phyloP scores from a whole-genome alignment of 169 alveolate species.

The Besnoitia besnoiti region DNA sequence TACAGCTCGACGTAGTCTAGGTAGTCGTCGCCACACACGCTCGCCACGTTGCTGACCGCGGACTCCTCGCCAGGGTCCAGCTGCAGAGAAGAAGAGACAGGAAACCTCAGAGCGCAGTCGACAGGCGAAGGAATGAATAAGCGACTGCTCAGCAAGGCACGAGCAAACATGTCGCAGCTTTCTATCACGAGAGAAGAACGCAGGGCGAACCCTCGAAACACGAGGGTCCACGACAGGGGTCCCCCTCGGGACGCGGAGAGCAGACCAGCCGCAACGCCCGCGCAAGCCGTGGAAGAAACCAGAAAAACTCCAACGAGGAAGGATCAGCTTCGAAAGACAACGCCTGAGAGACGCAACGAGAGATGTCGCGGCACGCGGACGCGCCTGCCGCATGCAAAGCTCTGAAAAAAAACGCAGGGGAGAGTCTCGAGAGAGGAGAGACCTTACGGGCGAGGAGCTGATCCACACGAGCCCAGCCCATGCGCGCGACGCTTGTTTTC shows the following conservation, averaged over 20 bases:
- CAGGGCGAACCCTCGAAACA: neutral
- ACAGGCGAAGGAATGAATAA: neutral
- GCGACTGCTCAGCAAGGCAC: neutral
- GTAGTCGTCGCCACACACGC: constrained; percentile 32
- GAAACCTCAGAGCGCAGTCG: neutral
- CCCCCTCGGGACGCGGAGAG: too few species aligned
- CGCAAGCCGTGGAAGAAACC: neutral
- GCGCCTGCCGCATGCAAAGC: too few species aligned
- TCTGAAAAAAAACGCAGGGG: neutral
- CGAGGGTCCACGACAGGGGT: neutral
- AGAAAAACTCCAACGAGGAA: neutral
- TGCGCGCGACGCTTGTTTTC: neutral
- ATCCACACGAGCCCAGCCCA: constrained; percentile 47
- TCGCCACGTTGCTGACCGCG: neutral
- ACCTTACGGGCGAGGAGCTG: constrained; percentile 23
- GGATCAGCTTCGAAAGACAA: neutral
- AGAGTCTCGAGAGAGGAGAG: too few species aligned
- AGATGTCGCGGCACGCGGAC: too few species aligned
- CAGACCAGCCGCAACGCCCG: too few species aligned
- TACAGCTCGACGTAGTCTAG: constrained; percentile 3
- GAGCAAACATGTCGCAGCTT: too few species aligned
- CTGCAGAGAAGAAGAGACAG: neutral
- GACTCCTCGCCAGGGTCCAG: neutral
- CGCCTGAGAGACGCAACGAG: too few species aligned
- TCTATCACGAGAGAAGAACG: neutral